Evolutionary conservation across 73 alveolate genomes (phyloP).

Genomic region (Symbiodinium natans): DNA sequence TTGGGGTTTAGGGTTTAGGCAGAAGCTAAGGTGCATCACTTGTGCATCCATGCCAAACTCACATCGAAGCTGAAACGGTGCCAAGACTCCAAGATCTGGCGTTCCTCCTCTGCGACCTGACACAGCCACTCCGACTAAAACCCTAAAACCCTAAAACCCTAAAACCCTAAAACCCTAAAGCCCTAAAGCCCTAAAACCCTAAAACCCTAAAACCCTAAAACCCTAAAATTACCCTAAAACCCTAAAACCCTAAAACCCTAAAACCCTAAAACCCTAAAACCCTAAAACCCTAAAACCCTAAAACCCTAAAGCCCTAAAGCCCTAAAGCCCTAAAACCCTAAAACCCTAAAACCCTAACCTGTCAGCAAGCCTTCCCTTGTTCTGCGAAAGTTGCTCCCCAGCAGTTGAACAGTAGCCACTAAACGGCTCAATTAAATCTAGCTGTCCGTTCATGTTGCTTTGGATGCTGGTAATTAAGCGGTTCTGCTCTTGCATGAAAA

Average conservation of each 20-base stretch:
- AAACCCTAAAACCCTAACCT: too few species aligned
- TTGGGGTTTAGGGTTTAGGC: too few species aligned
- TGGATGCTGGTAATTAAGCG: neutral
- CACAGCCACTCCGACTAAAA: neutral
- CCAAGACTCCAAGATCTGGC: neutral
- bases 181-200: too few species aligned
- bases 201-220: too few species aligned
- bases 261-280: too few species aligned
- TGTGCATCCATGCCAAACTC: neutral
- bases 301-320: too few species aligned
- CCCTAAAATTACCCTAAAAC: too few species aligned
- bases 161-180: too few species aligned
- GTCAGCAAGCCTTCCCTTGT: neutral
- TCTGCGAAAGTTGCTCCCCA: neutral
- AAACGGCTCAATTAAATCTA: neutral
- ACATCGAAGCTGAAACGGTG: neutral
- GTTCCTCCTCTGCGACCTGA: slow-evolving; percentile 29
- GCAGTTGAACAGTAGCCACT: neutral
- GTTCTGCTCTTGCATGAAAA: neutral
- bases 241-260: too few species aligned
- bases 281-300: too few species aligned
- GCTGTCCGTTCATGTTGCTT: neutral
- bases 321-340: too few species aligned
- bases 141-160: too few species aligned
- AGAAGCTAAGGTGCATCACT: neutral